phyloP scores from a whole-genome alignment of 768 basidiomycete genomes.

The Hemileccinum rubropunctum region DNA sequence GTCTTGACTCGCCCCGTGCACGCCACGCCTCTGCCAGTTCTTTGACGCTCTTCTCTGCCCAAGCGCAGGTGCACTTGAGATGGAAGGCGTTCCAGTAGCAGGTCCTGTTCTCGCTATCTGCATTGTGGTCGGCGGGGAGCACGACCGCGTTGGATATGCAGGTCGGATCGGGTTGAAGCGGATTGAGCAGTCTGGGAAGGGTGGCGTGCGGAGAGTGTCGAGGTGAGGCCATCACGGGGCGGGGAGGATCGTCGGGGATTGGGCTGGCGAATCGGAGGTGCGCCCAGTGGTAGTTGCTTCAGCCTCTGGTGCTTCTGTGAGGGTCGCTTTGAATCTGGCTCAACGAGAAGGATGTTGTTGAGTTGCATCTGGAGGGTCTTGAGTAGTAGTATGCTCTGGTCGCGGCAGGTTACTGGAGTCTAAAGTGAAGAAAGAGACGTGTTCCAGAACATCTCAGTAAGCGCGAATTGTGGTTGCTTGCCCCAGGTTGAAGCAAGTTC shows the following conservation, averaged over 20 bases:
- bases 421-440: too few species aligned
- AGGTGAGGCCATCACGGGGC: constrained; percentile 64
- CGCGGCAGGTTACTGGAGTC: too few species aligned
- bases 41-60: constrained; percentile 82
- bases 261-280: constrained; percentile 7
- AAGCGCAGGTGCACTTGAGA: constrained; percentile 81
- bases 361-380: neutral
- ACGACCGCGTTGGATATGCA: constrained; percentile 83
- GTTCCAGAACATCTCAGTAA: too few species aligned
- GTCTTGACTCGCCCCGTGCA: constrained; percentile 61
- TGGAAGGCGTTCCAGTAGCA: constrained; percentile 94
- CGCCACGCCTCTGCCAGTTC: constrained; percentile 71
- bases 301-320: constrained; percentile 26
- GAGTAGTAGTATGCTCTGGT: too few species aligned
- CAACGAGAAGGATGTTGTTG: constrained; percentile 28
- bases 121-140: constrained; percentile 50
- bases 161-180: constrained; percentile 83
- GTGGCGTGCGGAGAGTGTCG: constrained; percentile 68
- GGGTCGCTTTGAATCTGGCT: constrained; percentile 35
- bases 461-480: too few species aligned
- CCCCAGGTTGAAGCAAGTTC: too few species aligned
- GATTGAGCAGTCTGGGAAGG: constrained; percentile 77
- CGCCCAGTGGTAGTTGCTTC: neutral
- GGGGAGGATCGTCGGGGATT: constrained; percentile 7
- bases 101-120: constrained; percentile 16